Percentiles rank a stretch among this genome's conserved stretches.
Conservation (phyloP, 2,329 filamentous ascomycete species). For the Trichoderma citrinoviride region DNA sequence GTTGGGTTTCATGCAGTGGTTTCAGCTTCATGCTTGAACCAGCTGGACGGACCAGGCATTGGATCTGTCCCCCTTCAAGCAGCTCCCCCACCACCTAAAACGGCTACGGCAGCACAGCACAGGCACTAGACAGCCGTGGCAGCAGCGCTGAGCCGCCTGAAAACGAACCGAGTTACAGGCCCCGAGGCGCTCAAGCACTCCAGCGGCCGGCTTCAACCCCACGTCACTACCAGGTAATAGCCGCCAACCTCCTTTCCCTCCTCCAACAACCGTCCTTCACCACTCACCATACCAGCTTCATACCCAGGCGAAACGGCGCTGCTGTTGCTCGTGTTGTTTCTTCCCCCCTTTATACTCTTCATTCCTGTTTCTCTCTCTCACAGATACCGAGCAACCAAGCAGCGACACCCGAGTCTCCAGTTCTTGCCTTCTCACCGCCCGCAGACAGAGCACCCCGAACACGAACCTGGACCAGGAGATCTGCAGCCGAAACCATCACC, state of each 20-base stretch:
- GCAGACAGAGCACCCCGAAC: not conserved
- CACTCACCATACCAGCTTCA: not conserved
- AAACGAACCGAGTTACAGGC: conserved; percentile 12
- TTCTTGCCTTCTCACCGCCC: conserved; percentile 8
- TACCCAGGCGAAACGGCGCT: not conserved
- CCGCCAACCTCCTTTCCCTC: conserved; percentile 17
- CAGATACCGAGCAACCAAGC: not conserved
- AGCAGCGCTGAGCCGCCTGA: not conserved
- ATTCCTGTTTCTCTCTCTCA: not conserved
- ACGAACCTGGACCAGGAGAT: not conserved
- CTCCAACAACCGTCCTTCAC: not conserved
- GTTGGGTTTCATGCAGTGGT: too few relatives aligned
- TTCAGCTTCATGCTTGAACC: too few relatives aligned
- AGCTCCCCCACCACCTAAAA: not conserved
- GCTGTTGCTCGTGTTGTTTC: not conserved
- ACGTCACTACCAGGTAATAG: conserved; percentile 6
- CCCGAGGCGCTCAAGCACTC: not conserved
- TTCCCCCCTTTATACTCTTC: not conserved
- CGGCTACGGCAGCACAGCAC: not conserved
- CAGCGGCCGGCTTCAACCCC: conserved; percentile 12
- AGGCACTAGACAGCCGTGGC: conserved; percentile 3
- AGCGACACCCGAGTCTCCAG: not conserved
- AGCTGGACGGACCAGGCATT: too few relatives aligned
- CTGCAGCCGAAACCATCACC: conserved; percentile 12
- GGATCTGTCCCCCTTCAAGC: not conserved